Evolutionary conservation across 768 basidiomycete genomes (phyloP).

Genomic region (Collybia mongolica): DNA sequence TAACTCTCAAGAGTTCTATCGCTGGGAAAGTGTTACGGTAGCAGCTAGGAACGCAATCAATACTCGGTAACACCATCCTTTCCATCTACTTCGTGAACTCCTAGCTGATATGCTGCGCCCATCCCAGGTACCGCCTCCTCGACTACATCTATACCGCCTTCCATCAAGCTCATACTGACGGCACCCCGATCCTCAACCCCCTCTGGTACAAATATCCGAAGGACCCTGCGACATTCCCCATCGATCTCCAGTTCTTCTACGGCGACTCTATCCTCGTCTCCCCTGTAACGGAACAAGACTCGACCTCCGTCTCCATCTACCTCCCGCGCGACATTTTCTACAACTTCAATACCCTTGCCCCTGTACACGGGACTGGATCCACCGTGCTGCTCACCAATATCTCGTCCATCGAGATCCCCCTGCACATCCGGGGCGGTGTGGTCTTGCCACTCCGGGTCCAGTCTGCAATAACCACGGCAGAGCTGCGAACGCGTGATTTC

Average conservation of each 20-base stretch:
- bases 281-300: too few species aligned
- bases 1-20: slow-evolving; percentile 67
- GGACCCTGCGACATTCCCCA: too few species aligned
- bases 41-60: slow-evolving; percentile 61
- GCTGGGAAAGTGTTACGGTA: slow-evolving; percentile 54
- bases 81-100: background rate
- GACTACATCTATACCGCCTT: slow-evolving; percentile 75
- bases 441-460: slow-evolving; percentile 56
- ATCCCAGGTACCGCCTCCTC: slow-evolving; percentile 56
- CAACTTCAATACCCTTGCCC: slow-evolving; percentile 52
- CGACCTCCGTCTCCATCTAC: too few species aligned
- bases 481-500: slow-evolving; percentile 53
- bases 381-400: slow-evolving; percentile 44
- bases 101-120: background rate
- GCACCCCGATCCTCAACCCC: too few species aligned
- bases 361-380: slow-evolving; percentile 46
- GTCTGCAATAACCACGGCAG: slow-evolving; percentile 60
- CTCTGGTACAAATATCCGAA: too few species aligned
- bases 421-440: slow-evolving; percentile 60
- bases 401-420: slow-evolving; percentile 55
- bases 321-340: slow-evolving; percentile 67
- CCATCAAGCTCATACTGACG: slow-evolving; percentile 57
- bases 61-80: slow-evolving; percentile 43
- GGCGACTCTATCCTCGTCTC: too few species aligned
- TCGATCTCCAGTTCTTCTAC: too few species aligned